Evolutionary conservation across 1,139 yeast genomes (phyloP).

Genomic region (Kluyveromyces sp.): DNA sequence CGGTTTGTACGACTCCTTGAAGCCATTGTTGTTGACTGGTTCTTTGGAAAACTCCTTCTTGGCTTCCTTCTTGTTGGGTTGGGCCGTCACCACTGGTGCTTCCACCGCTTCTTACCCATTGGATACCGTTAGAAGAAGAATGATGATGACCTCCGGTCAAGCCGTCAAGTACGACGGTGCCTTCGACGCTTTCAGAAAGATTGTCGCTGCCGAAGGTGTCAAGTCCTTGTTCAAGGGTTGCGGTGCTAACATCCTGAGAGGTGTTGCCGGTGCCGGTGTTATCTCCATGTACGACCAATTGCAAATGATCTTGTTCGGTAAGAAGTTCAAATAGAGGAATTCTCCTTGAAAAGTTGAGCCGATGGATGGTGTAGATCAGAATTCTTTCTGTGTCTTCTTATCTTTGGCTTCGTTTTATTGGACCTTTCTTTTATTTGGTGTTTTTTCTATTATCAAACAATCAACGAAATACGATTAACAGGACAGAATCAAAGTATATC

Average conservation of each 20-base stretch:
- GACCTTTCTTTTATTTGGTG: neutral
- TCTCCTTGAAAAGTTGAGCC: neutral
- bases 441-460: neutral
- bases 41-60: constrained; percentile 63
- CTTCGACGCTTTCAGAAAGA: constrained; percentile 62
- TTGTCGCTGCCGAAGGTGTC: constrained; percentile 69
- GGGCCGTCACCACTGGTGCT: constrained; percentile 76
- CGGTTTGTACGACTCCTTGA: constrained; percentile 72
- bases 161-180: constrained; percentile 73
- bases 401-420: neutral
- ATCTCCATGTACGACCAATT: constrained; percentile 73
- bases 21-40: constrained; percentile 69
- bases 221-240: constrained; percentile 74
- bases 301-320: constrained; percentile 65
- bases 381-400: neutral
- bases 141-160: constrained; percentile 84
- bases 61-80: constrained; percentile 71
- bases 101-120: constrained; percentile 78
- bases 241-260: constrained; percentile 82
- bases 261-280: constrained; percentile 85
- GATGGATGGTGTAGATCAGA: neutral
- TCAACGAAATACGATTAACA: too few relatives aligned
- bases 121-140: constrained; percentile 81
- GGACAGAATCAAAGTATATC: too few relatives aligned
- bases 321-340: constrained; percentile 50